phyloP scores from a whole-genome alignment of 2,329 filamentous ascomycete genomes.

The Bipolaris cookei region DNA sequence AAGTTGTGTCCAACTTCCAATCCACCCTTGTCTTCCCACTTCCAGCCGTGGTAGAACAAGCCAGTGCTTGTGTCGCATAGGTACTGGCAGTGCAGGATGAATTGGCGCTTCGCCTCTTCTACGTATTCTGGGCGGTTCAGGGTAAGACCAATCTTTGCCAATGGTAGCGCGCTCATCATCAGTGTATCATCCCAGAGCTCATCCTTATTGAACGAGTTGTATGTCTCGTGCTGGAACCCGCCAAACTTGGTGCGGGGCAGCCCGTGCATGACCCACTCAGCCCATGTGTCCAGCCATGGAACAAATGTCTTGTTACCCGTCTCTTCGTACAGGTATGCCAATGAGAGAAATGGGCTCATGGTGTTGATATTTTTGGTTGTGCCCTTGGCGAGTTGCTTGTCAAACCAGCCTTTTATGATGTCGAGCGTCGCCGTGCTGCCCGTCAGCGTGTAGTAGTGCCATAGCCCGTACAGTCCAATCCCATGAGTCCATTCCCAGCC shows the following conservation, averaged over 20 bases:
- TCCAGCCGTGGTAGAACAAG: slow-evolving; percentile 84
- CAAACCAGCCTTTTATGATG: slow-evolving; percentile 77
- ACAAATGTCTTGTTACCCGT: slow-evolving; percentile 71
- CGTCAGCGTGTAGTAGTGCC: slow-evolving; percentile 79
- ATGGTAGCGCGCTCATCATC: slow-evolving; percentile 85
- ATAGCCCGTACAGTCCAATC: slow-evolving; percentile 79
- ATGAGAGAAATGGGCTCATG: slow-evolving; percentile 77
- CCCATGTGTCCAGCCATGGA: slow-evolving; percentile 81
- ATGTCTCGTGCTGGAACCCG: slow-evolving; percentile 78
- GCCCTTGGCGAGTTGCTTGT: slow-evolving; percentile 69
- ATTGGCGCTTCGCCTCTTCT: slow-evolving; percentile 78
- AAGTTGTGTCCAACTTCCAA: slow-evolving; percentile 61
- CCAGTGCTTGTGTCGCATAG: slow-evolving; percentile 74
- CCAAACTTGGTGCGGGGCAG: slow-evolving; percentile 73
- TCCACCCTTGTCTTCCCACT: slow-evolving; percentile 68
- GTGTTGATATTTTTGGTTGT: slow-evolving; percentile 89
- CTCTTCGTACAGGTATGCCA: slow-evolving; percentile 79
- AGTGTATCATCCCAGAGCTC: slow-evolving; percentile 86
- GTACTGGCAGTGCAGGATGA: slow-evolving; percentile 79
- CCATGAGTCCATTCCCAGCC: slow-evolving; percentile 87
- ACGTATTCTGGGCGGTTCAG: slow-evolving; percentile 74
- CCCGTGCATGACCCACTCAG: slow-evolving; percentile 81
- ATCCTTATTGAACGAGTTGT: slow-evolving; percentile 71
- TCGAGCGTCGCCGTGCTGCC: slow-evolving; percentile 65
- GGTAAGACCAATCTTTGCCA: slow-evolving; percentile 78